A percentile compares a stretch with the other conserved stretches of the same genome.
Conservation (phyloP, 768 basidiomycete genomes). For the Mycena rosella region DNA sequence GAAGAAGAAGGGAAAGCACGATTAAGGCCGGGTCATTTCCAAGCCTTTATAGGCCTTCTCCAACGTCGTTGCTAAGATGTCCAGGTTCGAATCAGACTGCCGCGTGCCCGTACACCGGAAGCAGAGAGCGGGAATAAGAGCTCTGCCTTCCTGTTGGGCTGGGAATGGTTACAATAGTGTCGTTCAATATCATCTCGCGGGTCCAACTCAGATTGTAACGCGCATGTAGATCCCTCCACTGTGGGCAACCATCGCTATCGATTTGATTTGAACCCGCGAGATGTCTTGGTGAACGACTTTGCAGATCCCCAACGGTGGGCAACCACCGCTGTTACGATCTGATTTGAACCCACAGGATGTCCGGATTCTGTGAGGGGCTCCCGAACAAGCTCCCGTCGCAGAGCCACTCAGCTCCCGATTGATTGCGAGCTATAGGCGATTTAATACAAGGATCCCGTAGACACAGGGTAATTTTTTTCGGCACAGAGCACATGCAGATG, state of each 20-base stretch:
- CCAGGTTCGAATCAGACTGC: conserved; percentile 8
- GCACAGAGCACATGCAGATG: conserved; percentile 9
- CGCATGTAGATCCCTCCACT: conserved; percentile 3
- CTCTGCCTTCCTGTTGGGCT: conserved; percentile 2
- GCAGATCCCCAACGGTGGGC: conserved; percentile 4
- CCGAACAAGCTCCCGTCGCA: too few species aligned
- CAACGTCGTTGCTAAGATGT: conserved; percentile 8
- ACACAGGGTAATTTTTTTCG: conserved; percentile 3
- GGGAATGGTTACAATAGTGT: conserved; percentile 3
- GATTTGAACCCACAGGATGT: conserved; percentile 8
- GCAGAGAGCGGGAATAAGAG: conserved; percentile 3
- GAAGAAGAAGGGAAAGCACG: conserved; percentile 9
- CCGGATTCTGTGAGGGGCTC: conserved; percentile 11
- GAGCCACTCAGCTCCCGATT: too few species aligned
- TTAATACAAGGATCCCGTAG: conserved; percentile 9
- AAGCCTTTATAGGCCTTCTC: conserved; percentile 15
- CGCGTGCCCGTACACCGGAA: conserved; percentile 4
- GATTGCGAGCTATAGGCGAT: too few species aligned
- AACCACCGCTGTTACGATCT: not conserved
- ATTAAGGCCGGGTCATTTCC: conserved; percentile 11
- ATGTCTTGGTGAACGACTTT: conserved; percentile 7
- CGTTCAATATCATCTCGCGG: conserved; percentile 5
- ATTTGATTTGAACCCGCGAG: not conserved
- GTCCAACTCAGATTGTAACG: conserved; percentile 6
- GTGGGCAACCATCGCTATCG: conserved; percentile 7